Evolutionary conservation across 2,329 filamentous ascomycete genomes (phyloP), one percentile per base, ranked within the genome.

Genomic region (Fusarium poae): DNA sequence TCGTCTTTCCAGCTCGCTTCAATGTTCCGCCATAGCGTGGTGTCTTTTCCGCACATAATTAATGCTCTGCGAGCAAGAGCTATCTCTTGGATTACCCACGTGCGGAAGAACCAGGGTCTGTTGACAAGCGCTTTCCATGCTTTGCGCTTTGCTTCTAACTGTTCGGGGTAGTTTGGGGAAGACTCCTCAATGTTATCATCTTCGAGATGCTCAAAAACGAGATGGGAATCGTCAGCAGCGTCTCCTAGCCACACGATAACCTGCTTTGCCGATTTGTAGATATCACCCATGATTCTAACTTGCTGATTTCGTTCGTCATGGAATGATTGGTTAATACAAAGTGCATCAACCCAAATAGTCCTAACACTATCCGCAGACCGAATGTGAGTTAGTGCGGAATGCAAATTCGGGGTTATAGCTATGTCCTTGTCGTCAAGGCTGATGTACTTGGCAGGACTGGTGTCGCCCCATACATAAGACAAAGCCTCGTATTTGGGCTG

Each of bases 231-330:
- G 10, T 67, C 40, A 0, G 59, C 53, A 0, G 48, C 27, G 0
- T 67, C 53, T 0, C 65, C 65, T 2, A 67, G 44, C 65, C 65
- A 67, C 2, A 67, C 49, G 2, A 67, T 21, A 0, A 67, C 65
- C 45, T 68, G 65, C 5, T 46, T 32, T 0, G 65, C 65, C 10
- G 65, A 65, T 5, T 58, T 68, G 40, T 60, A 68, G 1, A 67
- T 68, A 1, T 68, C 65, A 0, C 59, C 65, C 65, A 67, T 67
- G 23, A 68, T 60, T 1, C 59, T 35, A 4, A 67, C 65, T 12
- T 67, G 65, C 4, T 67, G 65, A 3, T 67, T 67, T 20, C 65
- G n/a, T 13, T 67, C 65, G 2, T 37, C 40, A n/a, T 68, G 52
- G 6, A 39, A 40, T 1, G 25, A 25, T 18, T 67, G 65, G 8